These are phyloP conservation scores for Macadamia tetraphylla DNA, from an alignment of 164 flowering plant species.

Conservation along the genomic window DNA sequence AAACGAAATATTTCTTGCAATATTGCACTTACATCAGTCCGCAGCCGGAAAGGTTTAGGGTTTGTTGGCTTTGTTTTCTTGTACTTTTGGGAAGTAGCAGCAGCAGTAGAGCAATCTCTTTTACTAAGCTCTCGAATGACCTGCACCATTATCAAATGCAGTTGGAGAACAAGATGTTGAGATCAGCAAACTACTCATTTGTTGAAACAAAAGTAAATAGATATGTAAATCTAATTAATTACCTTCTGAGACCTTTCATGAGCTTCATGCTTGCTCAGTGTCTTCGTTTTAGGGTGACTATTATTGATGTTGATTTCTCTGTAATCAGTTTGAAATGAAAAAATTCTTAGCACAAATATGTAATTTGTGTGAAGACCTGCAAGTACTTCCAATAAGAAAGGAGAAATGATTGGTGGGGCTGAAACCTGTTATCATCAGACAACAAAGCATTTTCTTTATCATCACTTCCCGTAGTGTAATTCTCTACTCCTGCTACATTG, in stretches of 20 bases:
- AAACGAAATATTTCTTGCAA: background rate
- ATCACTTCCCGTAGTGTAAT: constrained; percentile 14
- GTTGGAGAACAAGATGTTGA: too few relatives aligned
- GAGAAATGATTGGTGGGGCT: background rate
- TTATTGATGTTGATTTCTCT: constrained; percentile 23
- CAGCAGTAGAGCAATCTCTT: constrained; percentile 22
- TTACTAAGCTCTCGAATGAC: constrained; percentile 18
- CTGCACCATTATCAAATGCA: too few relatives aligned
- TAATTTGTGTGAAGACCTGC: background rate
- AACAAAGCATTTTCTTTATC: constrained; percentile 60
- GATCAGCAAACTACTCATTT: too few relatives aligned
- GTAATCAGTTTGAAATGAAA: constrained; percentile 13
- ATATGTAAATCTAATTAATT: too few relatives aligned
- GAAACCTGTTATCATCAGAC: constrained; percentile 46
- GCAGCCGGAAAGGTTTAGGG: constrained; percentile 83
- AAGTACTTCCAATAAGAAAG: background rate
- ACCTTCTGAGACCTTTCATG: constrained; percentile 29
- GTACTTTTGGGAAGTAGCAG: constrained; percentile 35
- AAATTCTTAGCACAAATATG: background rate
- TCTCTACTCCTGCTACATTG: background rate
- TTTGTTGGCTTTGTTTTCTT: constrained; percentile 67
- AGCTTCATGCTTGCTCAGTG: constrained; percentile 15
- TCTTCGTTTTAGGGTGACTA: constrained; percentile 18
- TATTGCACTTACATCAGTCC: constrained; percentile 65
- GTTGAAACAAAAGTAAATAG: too few relatives aligned